These are phyloP conservation scores for Hypsizygus ulmarius DNA, from an alignment of 1,284 basidiomycete species.

Conservation along the genomic window DNA sequence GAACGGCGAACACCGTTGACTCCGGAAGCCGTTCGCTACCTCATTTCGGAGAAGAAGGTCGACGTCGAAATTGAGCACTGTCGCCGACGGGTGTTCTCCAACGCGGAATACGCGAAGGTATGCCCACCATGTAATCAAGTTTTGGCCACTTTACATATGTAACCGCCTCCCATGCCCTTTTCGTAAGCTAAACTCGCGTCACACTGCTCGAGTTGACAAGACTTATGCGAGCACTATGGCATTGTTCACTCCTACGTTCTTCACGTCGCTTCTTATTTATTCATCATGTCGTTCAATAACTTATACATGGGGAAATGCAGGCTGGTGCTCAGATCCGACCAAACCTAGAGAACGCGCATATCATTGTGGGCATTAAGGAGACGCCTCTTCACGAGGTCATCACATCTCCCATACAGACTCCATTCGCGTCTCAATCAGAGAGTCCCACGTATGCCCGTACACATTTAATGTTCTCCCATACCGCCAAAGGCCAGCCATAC, in stretches of 20 bases:
- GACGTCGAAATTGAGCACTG: constrained; percentile 76
- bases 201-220: constrained; percentile 3
- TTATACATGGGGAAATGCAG: constrained; percentile 35
- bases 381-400: constrained; percentile 66
- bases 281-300: constrained; percentile 9
- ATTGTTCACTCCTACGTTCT: constrained; percentile 5
- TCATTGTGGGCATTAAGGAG: constrained; percentile 88
- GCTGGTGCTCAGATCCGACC: constrained; percentile 70
- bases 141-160: constrained; percentile 5
- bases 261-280: constrained; percentile 3
- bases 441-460: constrained; percentile 40
- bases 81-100: constrained; percentile 68
- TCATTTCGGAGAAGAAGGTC: constrained; percentile 55
- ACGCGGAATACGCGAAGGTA: constrained; percentile 67
- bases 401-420: constrained; percentile 34
- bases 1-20: constrained; percentile 84
- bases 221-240: constrained; percentile 2
- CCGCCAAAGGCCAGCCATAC: constrained; percentile 82
- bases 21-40: constrained; percentile 63
- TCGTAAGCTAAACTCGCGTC: constrained; percentile 8
- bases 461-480: constrained; percentile 89
- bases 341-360: constrained; percentile 63
- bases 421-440: constrained; percentile 4
- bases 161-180: constrained; percentile 4
- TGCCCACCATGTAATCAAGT: not conserved